Evolutionary conservation across 2,329 filamentous ascomycete species (phyloP), one percentile per base, ranked within the genome.

Genomic region (Aspergillus fumigatus): DNA sequence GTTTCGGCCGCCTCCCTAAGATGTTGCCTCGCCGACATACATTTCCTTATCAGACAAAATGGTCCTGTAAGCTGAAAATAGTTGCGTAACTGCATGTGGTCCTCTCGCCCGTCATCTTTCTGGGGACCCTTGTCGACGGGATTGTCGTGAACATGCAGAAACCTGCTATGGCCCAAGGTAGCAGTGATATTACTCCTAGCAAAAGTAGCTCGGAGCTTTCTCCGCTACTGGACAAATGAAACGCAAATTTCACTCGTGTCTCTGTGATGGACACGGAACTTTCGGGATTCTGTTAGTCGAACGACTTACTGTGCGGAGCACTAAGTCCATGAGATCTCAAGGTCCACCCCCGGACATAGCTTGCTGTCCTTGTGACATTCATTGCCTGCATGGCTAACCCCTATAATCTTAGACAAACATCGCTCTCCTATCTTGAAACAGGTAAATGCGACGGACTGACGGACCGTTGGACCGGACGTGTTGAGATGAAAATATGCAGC

Each of bases 351-450:
- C 32, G 9, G n/a, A 11, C 21, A 38, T 51, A 21, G n/a, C 35
- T 25, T 55, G 48, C 26, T 48, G 40, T 27, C 23, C 40, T 35
- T 43, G 25, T 29, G 14, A 25, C 50, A 55, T 27, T 23, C 26
- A n/a, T 23, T 45, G n/a, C 6, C 41, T 23, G 35, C 23, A 21
- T 7, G 26, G 21, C 23, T 27, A 19, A 19, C 41, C 41, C 48
- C 47, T 23, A 38, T 23, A 49, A 25, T 52, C 52, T 49, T 51
- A 23, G 40, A 54, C 19, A 17, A 40, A 45, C 35, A 49, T 41
- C 27, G 48, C 54, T 51, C 51, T 32, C 50, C 35, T 45, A 49
- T 54, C 51, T 55, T 62, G 61, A 63, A 65, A 65, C 62, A 54
- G 27, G 40, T 14, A 48, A 27, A 45, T 57, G 50, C 40, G 35